A percentile compares a stretch with the other conserved stretches of the same genome.
These are phyloP conservation scores for Rehmannia glutinosa DNA, from an alignment of 257 asterid species.

Conservation along the genomic window DNA sequence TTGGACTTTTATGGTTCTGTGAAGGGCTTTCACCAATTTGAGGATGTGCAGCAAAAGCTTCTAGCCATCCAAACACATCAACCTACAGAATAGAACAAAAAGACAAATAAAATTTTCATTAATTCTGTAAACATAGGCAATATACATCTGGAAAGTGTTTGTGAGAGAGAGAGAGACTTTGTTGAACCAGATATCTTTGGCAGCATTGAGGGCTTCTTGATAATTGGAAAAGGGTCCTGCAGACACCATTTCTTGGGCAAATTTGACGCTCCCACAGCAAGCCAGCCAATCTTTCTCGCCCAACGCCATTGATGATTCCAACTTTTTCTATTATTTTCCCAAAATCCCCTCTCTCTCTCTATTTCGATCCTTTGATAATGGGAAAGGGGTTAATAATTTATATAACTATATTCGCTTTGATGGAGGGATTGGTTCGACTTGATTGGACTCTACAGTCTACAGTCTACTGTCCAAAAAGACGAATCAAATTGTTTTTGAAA, in stretches of 20 bases:
- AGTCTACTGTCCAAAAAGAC: no score
- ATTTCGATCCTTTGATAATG: neutral
- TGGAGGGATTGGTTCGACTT: no score
- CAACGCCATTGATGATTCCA: conserved; percentile 28
- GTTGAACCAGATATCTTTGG: conserved; percentile 82
- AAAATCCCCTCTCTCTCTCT: neutral
- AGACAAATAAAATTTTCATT: neutral
- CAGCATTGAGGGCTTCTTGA: conserved; percentile 55
- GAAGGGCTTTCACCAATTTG: conserved; percentile 65
- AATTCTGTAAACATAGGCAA: neutral
- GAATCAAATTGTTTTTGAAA: no score
- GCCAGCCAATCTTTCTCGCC: conserved; percentile 71
- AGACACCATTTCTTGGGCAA: conserved; percentile 61
- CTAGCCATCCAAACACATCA: conserved; percentile 93
- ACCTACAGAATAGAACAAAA: conserved; percentile 46
- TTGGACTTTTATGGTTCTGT: conserved; percentile 38
- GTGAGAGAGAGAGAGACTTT: conserved; percentile 40
- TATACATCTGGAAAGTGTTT: neutral
- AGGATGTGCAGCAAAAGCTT: conserved; percentile 97
- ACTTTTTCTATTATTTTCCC: neutral
- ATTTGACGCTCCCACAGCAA: conserved; percentile 89
- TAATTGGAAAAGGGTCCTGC: conserved; percentile 64
- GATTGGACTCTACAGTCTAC: no score
- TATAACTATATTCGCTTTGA: no score
- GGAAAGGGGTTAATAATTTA: no score